Base-by-base conservation (phyloP, 805 yeast genomes). In the Nakazawaea molendinolei region DNA sequence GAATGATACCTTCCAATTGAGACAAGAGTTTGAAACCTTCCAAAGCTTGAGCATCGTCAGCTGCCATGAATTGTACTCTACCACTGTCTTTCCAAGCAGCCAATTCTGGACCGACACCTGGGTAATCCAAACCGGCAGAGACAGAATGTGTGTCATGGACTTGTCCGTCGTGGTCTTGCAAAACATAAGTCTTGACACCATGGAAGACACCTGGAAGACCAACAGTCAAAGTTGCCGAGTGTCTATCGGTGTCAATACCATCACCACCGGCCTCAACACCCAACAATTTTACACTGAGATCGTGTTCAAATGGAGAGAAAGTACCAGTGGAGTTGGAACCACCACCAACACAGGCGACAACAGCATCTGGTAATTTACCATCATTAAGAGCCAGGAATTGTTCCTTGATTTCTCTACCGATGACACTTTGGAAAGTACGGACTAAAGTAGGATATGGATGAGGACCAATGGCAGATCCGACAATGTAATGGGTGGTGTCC, bases 191-290 rank as follows among this genome's bases (percentile, higher is more conserved):
- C 61, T 73, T 84, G 33, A 90, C 97, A 60, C 99, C 99, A 53
- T 92, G 99, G 76, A 92, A 81, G 41, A 92, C 97, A 68, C 99
- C 99, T 5, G 95, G 94, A 44, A 74, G 70, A 54, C 99, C 99
- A 23, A 73, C 95, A n/a, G 95, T 78, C 50, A 92, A 71, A 12
- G 97, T 89, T 19, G 98, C 98, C 32, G 95, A 85, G 60, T 92
- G 97, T 51, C 74, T 69, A n/a, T 69, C 74, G 19, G 97, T 81
- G 52, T 86, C 86, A 34, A 90, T 47, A 56, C 99, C 99, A 49
- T 86, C 95, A 61, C 99, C 99, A 58, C 96, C 99, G 34, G 99
- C 99, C 67, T 92, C 99, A 42, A 89, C 86, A 58, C 99, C 99
- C 21, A 89, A 63, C 55, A 92, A 66, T 53, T 74, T 76, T 30